These are phyloP conservation scores for Dendryphion nanum DNA, from an alignment of 2,329 filamentous ascomycete genomes.

Conservation along the genomic window DNA sequence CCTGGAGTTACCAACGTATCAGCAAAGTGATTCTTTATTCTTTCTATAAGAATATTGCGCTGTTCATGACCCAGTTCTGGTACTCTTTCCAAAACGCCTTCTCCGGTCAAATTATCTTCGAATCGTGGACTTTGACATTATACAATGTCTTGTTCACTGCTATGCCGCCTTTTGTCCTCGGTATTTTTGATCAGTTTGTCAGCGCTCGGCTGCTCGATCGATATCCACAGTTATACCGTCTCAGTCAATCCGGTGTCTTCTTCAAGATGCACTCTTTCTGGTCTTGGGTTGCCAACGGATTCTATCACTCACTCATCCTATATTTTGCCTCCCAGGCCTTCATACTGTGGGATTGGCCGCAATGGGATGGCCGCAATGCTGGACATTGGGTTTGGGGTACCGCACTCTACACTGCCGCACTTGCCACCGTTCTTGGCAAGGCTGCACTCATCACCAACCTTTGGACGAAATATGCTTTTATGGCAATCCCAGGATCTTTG, in stretches of 20 bases:
- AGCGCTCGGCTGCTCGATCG: slow-evolving; percentile 89
- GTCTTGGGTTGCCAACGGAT: slow-evolving; percentile 89
- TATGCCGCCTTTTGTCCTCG: slow-evolving; percentile 86
- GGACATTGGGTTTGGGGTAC: slow-evolving; percentile 99
- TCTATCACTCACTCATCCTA: slow-evolving; percentile 93
- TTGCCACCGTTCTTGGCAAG: slow-evolving; percentile 91
- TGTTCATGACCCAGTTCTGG: slow-evolving; percentile 99
- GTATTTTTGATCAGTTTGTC: slow-evolving; percentile 97
- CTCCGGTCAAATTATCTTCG: slow-evolving; percentile 96
- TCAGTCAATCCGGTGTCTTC: slow-evolving; percentile 89
- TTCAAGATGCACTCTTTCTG: slow-evolving; percentile 92
- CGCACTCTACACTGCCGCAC: slow-evolving; percentile 88
- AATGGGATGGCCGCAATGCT: slow-evolving; percentile 74
- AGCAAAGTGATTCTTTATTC: slow-evolving; percentile 97
- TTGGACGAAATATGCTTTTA: slow-evolving; percentile 97
- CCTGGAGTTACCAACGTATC: slow-evolving; percentile 96
- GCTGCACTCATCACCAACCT: slow-evolving; percentile 93
- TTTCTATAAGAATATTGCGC: slow-evolving; percentile 98
- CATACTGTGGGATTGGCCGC: slow-evolving; percentile 76
- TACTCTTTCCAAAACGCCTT: slow-evolving; percentile 98
- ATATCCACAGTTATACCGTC: slow-evolving; percentile 91
- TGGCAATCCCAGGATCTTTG: slow-evolving; percentile 93
- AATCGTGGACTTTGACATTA: slow-evolving; percentile 98
- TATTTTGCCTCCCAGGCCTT: slow-evolving; percentile 82
- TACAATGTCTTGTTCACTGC: slow-evolving; percentile 99